Base-by-base conservation (phyloP, 306 rosid species). In the Pyrus communis region DNA sequence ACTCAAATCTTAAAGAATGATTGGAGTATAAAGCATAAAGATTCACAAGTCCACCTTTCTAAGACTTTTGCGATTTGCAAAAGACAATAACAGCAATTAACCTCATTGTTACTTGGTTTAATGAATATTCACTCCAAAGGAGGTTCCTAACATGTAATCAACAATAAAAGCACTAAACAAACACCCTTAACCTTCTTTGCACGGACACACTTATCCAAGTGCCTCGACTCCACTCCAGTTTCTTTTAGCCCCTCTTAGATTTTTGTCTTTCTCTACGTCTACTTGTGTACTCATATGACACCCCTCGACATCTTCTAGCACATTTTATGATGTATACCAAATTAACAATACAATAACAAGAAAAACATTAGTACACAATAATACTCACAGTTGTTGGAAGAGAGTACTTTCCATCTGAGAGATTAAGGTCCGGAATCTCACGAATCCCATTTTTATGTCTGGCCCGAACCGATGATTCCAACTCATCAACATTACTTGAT, bases 391-490 rank as follows among this genome's bases (percentile, higher is more conserved):
- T 67, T 78, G 83, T 76, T 78, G 89, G 88, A 43, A 33, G 59
- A 57, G 86, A 52, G 80, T 83, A 72, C 81, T 93, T 95, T 70
- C 84, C 91, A 42, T 45, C 88, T 9, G 85, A 45, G 78, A 84
- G 68, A 80, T 91, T 95, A 71, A 88, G 85, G 82, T 91, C 97
- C 0, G 90, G 90, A 67, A 91, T 79, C 77, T 90, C 88, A 68
- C 85, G 82, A 57, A 78, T 72, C 67, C 90, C 92, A 75, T 87
- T 91, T 86, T 86, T 96, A 71, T 80, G 93, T 88, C 85, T 92
- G 68, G 81, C 77, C 45, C 84, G 86, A 68, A 80, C 43, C 64
- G 79, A 61, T 73, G 77, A 82, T 67, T 89, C 97, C 83, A 83
- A 33, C 81, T 78, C 92, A 82, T 86, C 88, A 51, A 66, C 68